A percentile compares a stretch with the other conserved stretches of the same genome.
Conservation (phyloP, 1,284 basidiomycete genomes). For the Kwoniella shivajii region DNA sequence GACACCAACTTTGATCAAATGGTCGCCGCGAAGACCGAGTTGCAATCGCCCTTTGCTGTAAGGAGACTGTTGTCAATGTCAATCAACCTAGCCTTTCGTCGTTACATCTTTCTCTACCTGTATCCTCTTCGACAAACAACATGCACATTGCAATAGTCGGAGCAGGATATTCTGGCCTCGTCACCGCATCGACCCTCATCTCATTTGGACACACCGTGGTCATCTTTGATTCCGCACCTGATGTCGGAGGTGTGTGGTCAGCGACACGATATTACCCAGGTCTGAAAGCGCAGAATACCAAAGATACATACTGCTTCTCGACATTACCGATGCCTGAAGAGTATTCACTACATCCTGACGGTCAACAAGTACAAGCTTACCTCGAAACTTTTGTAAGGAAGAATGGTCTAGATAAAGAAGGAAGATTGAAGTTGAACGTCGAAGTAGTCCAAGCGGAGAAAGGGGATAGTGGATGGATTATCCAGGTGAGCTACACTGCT, state of each 20-base stretch:
- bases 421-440: not conserved
- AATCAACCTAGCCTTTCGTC: not conserved
- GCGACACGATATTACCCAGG: slow-evolving; percentile 1
- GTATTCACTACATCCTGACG: not conserved
- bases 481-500: not conserved
- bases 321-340: slow-evolving; percentile 1
- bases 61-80: no score
- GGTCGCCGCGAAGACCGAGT: no score
- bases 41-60: no score
- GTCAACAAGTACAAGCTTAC: slow-evolving; percentile 7
- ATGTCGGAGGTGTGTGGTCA: slow-evolving; percentile 6
- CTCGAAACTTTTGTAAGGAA: not conserved
- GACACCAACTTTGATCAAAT: no score
- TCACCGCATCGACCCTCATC: not conserved
- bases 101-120: not conserved
- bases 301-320: slow-evolving; percentile 4
- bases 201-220: slow-evolving; percentile 1
- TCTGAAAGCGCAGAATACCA: not conserved
- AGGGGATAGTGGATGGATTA: not conserved
- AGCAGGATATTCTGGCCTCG: slow-evolving; percentile 1
- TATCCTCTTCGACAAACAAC: not conserved
- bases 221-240: slow-evolving; percentile 1
- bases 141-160: slow-evolving; percentile 5
- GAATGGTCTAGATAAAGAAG: not conserved
- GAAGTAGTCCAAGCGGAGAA: not conserved